Evolutionary conservation across 805 yeast species (phyloP).

Genomic region (Wickerhamiella australiensis): DNA sequence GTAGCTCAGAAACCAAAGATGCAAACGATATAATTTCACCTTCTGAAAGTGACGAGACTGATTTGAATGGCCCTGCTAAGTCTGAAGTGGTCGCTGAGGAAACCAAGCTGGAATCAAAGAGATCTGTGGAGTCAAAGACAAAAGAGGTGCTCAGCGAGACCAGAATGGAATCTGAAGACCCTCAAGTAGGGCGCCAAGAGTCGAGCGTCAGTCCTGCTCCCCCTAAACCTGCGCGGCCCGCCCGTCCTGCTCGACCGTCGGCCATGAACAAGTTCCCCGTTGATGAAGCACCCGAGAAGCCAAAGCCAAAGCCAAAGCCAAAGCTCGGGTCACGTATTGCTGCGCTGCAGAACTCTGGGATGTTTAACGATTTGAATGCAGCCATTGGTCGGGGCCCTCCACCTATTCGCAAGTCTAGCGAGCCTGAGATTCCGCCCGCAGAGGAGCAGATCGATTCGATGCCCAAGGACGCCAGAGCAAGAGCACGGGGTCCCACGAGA

Average conservation of each 20-base stretch:
- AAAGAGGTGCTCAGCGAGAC: no score
- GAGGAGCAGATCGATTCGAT: slow-evolving; percentile 5
- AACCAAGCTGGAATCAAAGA: no score
- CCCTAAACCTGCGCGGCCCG: neutral
- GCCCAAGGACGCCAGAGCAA: slow-evolving; percentile 16
- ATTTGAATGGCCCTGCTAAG: no score
- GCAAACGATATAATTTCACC: no score
- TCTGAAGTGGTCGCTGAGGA: no score
- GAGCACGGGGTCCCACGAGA: slow-evolving; percentile 26
- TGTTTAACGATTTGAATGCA: slow-evolving; percentile 20
- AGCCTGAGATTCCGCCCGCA: slow-evolving; percentile 14
- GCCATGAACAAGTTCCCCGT: slow-evolving; percentile 7
- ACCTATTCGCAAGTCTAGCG: slow-evolving; percentile 14
- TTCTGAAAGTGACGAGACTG: no score
- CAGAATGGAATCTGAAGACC: no score
- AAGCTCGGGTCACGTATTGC: slow-evolving; percentile 15
- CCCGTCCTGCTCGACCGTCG: slow-evolving; percentile 10
- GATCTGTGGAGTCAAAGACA: no score
- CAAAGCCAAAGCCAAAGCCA: slow-evolving; percentile 19
- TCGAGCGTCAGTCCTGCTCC: neutral
- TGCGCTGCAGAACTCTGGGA: slow-evolving; percentile 15
- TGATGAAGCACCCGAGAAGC: neutral
- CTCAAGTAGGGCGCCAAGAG: neutral
- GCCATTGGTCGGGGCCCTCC: slow-evolving; percentile 23
- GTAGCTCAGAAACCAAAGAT: no score